These are phyloP conservation scores for Pyrenochaeta sp. DNA, from an alignment of 2,329 filamentous ascomycete genomes.

Conservation along the genomic window DNA sequence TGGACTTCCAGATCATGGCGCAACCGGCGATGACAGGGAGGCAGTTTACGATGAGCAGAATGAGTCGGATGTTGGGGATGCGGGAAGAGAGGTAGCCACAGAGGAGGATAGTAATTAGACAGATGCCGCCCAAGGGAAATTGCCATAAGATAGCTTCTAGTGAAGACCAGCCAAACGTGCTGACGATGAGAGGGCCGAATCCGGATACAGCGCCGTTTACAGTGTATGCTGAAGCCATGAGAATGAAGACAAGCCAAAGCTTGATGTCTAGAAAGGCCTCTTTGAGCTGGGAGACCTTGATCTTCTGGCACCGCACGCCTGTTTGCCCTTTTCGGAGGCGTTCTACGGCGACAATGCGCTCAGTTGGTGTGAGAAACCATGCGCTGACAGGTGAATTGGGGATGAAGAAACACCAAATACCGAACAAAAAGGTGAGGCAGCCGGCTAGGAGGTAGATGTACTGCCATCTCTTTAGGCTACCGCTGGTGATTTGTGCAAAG, in stretches of 20 bases:
- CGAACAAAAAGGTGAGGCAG: conserved; percentile 66
- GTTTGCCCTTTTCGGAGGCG: conserved; percentile 58
- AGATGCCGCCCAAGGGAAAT: conserved; percentile 76
- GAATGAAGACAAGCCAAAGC: conserved; percentile 50
- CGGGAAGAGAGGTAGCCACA: conserved; percentile 71
- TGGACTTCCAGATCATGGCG: conserved; percentile 75
- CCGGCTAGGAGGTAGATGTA: conserved; percentile 73
- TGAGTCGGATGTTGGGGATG: conserved; percentile 69
- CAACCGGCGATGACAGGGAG: conserved; percentile 79
- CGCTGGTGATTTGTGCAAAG: conserved; percentile 48
- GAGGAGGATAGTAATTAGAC: conserved; percentile 70
- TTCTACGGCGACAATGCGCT: conserved; percentile 64
- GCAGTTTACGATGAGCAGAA: conserved; percentile 71
- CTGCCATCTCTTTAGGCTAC: conserved; percentile 63
- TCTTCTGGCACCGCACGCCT: conserved; percentile 61
- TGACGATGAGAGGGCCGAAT: conserved; percentile 50
- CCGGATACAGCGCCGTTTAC: conserved; percentile 55
- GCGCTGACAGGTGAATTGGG: conserved; percentile 73
- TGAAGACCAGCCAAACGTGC: conserved; percentile 54
- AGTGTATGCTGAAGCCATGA: conserved; percentile 65
- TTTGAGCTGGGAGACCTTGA: conserved; percentile 61
- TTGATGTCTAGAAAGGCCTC: conserved; percentile 59
- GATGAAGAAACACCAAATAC: conserved; percentile 71
- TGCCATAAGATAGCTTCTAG: conserved; percentile 63
- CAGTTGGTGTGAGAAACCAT: conserved; percentile 72